Base-by-base conservation (phyloP, 495 filamentous ascomycete species). In the Trichoderma erinaceum region DNA sequence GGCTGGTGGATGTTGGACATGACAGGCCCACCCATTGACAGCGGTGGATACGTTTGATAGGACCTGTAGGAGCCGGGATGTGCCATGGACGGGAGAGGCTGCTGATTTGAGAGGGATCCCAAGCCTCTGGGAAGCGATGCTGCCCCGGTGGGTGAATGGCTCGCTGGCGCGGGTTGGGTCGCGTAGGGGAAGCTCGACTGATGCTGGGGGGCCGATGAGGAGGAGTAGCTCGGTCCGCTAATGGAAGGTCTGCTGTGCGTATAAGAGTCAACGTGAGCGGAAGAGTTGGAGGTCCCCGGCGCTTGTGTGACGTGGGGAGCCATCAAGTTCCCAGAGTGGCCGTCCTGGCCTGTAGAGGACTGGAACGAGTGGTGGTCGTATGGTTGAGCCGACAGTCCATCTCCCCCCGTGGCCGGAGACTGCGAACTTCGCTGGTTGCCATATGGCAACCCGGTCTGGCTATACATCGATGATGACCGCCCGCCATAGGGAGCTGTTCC, bases 1-100 rank as follows among this genome's bases (percentile, higher is more conserved):
- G 93, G 93, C 71, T 92, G 88, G 38, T 92, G 79, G 75, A 94
- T 90, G 68, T 86, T 86, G 52, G 90, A 88, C 81, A 93, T 85
- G 15, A 97, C 87, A 0, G 92, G 87, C 0, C 89, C 90, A 8
- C 79, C 78, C 82, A 89, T 84, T 15, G 67, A 67, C 29, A 65
- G 63, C 15, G 66, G 68, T 65, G 71, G 63, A 18, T 29, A 18
- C 69, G 46, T 79, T 85, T 32, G 85, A 86, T 0, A 86, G 77
- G 32, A 79, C 80, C 67, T 61, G 43, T 71, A 76, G 13, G 68
- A 64, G 66, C 72, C 64, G 1, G 74, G 74, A 12, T 69, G 72
- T 10, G 71, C 72, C 73, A 76, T 73, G 32, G 69, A 68, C 13
- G 69, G 50, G 3, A 52, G 69, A 70, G 89, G 89, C 3, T 79